phyloP scores from a whole-genome alignment of 495 filamentous ascomycete species.

The Neurospora sp. region DNA sequence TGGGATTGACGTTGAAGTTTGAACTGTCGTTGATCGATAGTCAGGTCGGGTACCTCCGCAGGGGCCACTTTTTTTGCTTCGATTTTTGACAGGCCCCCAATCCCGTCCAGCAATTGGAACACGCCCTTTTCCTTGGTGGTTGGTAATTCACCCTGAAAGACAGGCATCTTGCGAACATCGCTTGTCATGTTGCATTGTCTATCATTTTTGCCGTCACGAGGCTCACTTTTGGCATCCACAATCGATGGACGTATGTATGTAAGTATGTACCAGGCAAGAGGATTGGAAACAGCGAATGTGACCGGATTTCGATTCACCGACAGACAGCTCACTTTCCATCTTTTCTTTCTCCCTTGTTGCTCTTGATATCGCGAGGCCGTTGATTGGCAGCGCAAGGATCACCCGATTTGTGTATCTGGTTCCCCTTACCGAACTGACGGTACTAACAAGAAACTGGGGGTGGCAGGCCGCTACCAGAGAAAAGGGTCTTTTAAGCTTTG shows the following conservation, averaged over 20 bases:
- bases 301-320: not conserved
- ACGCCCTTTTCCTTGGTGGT: not conserved
- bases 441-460: not conserved
- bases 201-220: not conserved
- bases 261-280: not conserved
- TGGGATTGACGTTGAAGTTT: not conserved
- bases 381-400: not conserved
- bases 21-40: not conserved
- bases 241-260: not conserved
- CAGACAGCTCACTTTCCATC: not conserved
- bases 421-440: not conserved
- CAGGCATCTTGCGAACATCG: not conserved
- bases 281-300: not conserved
- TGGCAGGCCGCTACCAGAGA: not conserved
- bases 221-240: conserved; percentile 10
- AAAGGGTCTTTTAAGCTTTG: not conserved
- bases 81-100: not conserved
- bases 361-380: not conserved
- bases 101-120: not conserved
- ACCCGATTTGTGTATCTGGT: not conserved
- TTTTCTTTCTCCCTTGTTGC: not conserved
- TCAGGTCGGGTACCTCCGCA: not conserved
- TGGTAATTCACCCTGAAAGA: not conserved
- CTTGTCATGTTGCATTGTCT: not conserved
- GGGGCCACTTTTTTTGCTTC: not conserved